phyloP scores from a whole-genome alignment of 177 flowering plant species.

The Vitis hybrid region DNA sequence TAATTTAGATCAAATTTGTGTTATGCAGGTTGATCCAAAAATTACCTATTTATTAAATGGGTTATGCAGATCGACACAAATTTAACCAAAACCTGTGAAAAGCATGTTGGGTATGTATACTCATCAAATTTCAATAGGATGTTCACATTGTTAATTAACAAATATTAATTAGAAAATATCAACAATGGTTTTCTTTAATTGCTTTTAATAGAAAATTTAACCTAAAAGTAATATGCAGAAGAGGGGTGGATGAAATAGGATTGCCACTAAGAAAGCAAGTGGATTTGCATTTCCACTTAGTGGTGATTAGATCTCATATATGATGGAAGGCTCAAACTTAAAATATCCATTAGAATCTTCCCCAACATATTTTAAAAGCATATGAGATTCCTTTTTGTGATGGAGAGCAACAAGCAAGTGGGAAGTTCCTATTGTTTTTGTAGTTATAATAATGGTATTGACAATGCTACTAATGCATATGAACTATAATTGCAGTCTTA shows the following conservation, averaged over 20 bases:
- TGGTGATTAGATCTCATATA: constrained; percentile 10
- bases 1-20: no score
- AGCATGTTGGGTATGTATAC: no score
- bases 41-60: no score
- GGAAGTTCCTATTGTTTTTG: no score
- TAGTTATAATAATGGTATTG: no score
- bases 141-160: neutral
- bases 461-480: no score
- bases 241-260: constrained; percentile 21
- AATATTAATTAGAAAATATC: neutral
- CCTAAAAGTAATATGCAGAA: neutral
- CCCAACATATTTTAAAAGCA: neutral
- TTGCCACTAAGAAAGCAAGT: constrained; percentile 28
- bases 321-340: neutral
- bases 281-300: constrained; percentile 9
- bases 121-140: neutral
- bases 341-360: constrained; percentile 6
- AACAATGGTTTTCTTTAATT: neutral
- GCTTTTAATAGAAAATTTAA: neutral
- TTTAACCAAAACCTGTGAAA: no score
- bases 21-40: no score
- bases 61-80: no score
- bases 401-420: no score
- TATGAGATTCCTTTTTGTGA: no score
- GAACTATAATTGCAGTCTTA: no score